phyloP scores from a whole-genome alignment of 2,329 filamentous ascomycete species.

The Phialophora macrospora region DNA sequence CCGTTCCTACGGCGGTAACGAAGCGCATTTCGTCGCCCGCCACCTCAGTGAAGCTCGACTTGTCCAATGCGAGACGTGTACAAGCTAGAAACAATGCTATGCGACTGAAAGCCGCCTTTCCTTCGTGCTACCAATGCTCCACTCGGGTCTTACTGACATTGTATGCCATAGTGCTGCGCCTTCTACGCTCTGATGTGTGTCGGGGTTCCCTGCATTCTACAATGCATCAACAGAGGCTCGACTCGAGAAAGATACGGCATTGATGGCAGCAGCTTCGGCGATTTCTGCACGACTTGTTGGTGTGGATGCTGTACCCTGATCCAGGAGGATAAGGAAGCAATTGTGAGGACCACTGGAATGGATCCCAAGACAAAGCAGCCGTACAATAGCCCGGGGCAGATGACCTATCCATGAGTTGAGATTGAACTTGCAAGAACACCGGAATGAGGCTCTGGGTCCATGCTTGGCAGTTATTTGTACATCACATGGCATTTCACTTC shows the following conservation, averaged over 20 bases:
- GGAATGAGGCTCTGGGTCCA: background rate
- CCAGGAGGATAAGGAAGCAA: conserved; percentile 63
- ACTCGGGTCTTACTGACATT: background rate
- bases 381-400: conserved; percentile 31
- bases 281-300: conserved; percentile 61
- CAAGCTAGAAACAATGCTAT: background rate
- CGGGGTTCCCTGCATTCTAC: conserved; percentile 48
- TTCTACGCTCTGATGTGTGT: conserved; percentile 43
- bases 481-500: background rate
- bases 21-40: background rate
- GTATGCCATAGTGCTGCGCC: conserved; percentile 44
- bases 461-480: background rate
- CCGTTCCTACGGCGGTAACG: background rate
- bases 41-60: conserved; percentile 27
- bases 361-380: conserved; percentile 37
- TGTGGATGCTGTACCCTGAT: conserved; percentile 63
- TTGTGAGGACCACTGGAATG: conserved; percentile 36
- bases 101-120: background rate
- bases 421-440: background rate
- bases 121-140: background rate
- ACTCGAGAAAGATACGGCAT: conserved; percentile 62
- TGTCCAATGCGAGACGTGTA: background rate
- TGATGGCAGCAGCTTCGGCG: conserved; percentile 54
- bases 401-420: conserved; percentile 16
- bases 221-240: conserved; percentile 60